Percentiles rank a stretch among this genome's conserved stretches.
Conservation (phyloP, 495 filamentous ascomycete species). For the Letharia columbiana region DNA sequence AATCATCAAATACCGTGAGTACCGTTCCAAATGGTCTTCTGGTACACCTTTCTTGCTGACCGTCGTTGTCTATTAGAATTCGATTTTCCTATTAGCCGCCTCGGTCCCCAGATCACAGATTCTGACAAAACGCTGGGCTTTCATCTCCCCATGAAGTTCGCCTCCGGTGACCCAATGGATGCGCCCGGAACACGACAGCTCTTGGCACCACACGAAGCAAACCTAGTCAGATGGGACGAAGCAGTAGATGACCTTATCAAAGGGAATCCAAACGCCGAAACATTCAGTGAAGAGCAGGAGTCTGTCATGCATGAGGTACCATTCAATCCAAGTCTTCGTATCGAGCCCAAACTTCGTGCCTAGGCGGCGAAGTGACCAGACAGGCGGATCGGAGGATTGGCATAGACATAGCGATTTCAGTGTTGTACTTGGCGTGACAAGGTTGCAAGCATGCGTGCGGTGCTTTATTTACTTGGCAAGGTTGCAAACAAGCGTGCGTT, state of each 20-base stretch:
- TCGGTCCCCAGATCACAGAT: not conserved
- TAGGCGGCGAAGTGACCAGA: not conserved
- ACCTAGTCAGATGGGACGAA: too few relatives aligned
- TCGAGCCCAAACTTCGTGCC: not conserved
- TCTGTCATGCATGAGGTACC: not conserved
- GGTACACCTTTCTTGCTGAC: not conserved
- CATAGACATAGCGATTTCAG: too few relatives aligned
- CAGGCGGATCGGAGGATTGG: not conserved
- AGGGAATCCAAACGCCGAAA: too few relatives aligned
- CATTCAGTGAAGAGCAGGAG: not conserved
- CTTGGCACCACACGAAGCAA: not conserved
- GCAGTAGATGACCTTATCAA: too few relatives aligned
- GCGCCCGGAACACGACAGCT: not conserved
- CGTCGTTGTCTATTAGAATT: not conserved
- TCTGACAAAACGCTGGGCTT: not conserved
- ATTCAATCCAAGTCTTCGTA: not conserved
- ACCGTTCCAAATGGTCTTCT: not conserved
- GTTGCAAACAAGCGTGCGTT: too few relatives aligned
- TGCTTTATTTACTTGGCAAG: too few relatives aligned
- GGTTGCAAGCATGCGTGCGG: too few relatives aligned
- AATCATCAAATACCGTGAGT: not conserved
- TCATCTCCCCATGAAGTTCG: not conserved
- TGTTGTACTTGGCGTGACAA: too few relatives aligned
- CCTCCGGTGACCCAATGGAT: not conserved
- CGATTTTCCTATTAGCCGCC: not conserved